Percentiles rank a stretch among this genome's conserved stretches.
phyloP scores from a whole-genome alignment of 2,329 filamentous ascomycete genomes.

The Parascedosporium putredinis region DNA sequence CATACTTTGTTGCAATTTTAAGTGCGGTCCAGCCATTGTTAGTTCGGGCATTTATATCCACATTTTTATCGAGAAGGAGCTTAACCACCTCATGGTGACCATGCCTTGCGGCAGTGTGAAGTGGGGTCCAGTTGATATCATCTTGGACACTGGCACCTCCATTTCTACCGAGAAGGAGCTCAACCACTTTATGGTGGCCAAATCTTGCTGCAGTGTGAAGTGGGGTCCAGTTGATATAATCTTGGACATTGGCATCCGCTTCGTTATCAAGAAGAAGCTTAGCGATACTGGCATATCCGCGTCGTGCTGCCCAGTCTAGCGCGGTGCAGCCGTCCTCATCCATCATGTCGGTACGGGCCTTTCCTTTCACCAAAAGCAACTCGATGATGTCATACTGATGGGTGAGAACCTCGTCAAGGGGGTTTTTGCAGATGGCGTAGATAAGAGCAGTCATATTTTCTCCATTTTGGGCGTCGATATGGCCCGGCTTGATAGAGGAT shows the following conservation, averaged over 20 bases:
- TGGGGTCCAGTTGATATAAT: constrained; percentile 6
- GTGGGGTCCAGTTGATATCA: too few relatives aligned
- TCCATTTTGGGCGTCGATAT: too few relatives aligned
- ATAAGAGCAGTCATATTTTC: background rate
- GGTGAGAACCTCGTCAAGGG: background rate
- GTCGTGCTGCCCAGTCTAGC: constrained; percentile 6
- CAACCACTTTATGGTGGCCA: constrained; percentile 3
- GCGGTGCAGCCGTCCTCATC: constrained; percentile 5
- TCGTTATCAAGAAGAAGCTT: constrained; percentile 9
- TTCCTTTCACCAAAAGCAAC: constrained; percentile 6
- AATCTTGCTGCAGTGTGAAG: constrained; percentile 5
- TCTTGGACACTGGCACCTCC: background rate
- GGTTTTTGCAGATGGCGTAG: background rate
- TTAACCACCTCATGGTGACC: too few relatives aligned
- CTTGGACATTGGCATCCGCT: constrained; percentile 8
- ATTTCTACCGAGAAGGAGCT: constrained; percentile 6
- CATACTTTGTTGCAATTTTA: background rate
- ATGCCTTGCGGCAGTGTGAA: too few relatives aligned
- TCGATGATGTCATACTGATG: background rate
- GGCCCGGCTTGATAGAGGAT: background rate
- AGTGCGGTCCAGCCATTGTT: constrained; percentile 6
- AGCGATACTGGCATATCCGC: constrained; percentile 1
- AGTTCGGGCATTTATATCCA: too few relatives aligned
- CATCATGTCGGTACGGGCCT: background rate
- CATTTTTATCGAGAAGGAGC: too few relatives aligned